phyloP scores from a whole-genome alignment of 169 alveolate genomes.

The Cryptosporidium sp. region DNA sequence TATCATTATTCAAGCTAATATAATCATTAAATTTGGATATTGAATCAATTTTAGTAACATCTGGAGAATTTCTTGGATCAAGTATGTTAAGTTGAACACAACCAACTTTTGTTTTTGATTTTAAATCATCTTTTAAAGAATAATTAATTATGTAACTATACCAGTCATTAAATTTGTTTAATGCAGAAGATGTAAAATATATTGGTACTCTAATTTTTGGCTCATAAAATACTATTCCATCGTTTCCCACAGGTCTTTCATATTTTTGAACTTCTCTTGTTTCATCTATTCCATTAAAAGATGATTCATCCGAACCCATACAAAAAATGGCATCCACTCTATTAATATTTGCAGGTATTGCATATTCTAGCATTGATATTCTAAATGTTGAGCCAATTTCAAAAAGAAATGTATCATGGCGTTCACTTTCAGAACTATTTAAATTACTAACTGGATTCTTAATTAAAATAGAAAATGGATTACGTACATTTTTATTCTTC shows the following conservation, averaged over 20 bases:
- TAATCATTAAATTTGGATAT: constrained; percentile 1
- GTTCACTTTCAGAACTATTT: background rate
- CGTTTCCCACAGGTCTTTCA: constrained; percentile 1
- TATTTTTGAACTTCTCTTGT: constrained; percentile 50
- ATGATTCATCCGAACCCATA: constrained; percentile 38
- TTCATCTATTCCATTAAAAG: constrained; percentile 69
- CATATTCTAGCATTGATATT: constrained; percentile 52
- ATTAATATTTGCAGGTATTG: constrained; percentile 36
- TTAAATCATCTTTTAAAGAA: constrained; percentile 20
- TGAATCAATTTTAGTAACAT: background rate
- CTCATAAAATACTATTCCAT: constrained; percentile 31
- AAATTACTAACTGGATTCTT: background rate
- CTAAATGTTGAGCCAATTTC: constrained; percentile 41
- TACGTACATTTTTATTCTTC: constrained; percentile 18
- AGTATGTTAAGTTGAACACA: constrained; percentile 30
- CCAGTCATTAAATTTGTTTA: constrained; percentile 27
- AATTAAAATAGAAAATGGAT: constrained; percentile 45
- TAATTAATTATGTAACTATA: constrained; percentile 36
- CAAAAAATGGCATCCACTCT: constrained; percentile 31
- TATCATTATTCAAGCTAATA: background rate
- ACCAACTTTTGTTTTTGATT: constrained; percentile 65
- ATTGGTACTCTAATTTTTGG: constrained; percentile 55
- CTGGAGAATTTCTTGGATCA: constrained; percentile 38
- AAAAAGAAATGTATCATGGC: constrained; percentile 18
- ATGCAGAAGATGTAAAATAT: constrained; percentile 37